A percentile compares a stretch with the other conserved stretches of the same genome.
These are phyloP conservation scores for Penicillium egyptiacum DNA, from an alignment of 495 filamentous ascomycete species.

Conservation along the genomic window DNA sequence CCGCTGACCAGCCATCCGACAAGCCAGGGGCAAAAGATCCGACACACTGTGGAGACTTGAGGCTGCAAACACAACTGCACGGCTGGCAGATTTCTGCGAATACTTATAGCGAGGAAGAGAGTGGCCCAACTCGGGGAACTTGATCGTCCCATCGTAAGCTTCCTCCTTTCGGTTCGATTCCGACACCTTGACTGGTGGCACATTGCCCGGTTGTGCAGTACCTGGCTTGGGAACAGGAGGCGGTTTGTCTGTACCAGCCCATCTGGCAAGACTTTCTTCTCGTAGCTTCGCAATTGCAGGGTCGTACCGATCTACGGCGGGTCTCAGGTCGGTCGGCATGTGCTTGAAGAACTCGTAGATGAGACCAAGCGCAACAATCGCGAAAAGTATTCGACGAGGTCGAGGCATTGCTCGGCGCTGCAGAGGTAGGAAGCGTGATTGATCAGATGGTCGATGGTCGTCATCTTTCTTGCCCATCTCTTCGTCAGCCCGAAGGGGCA, in stretches of 20 bases:
- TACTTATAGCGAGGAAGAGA: conserved; percentile 47
- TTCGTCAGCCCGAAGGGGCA: conserved; percentile 56
- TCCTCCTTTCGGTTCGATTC: conserved; percentile 22
- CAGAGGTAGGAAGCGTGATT: conserved; percentile 26
- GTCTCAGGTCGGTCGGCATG: conserved; percentile 48
- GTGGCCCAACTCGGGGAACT: conserved; percentile 52
- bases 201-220: conserved; percentile 20
- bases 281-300: conserved; percentile 25
- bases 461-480: conserved; percentile 72
- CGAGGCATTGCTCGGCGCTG: conserved; percentile 38
- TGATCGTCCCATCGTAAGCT: conserved; percentile 54
- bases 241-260: conserved; percentile 8
- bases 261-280: conserved; percentile 18
- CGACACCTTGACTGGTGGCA: conserved; percentile 22
- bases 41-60: conserved; percentile 51
- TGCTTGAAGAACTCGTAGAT: conserved; percentile 56
- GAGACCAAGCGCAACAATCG: conserved; percentile 41
- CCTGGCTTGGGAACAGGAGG: conserved; percentile 12
- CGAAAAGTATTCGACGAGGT: conserved; percentile 45
- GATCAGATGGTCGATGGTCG: conserved; percentile 50
- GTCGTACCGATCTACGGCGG: conserved; percentile 32
- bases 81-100: conserved; percentile 28
- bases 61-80: conserved; percentile 52
- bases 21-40: conserved; percentile 54
- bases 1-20: conserved; percentile 49